Percentiles rank a stretch among this genome's conserved stretches.
phyloP scores from a whole-genome alignment of 768 basidiomycete species.

The Tulasnella calospora region DNA sequence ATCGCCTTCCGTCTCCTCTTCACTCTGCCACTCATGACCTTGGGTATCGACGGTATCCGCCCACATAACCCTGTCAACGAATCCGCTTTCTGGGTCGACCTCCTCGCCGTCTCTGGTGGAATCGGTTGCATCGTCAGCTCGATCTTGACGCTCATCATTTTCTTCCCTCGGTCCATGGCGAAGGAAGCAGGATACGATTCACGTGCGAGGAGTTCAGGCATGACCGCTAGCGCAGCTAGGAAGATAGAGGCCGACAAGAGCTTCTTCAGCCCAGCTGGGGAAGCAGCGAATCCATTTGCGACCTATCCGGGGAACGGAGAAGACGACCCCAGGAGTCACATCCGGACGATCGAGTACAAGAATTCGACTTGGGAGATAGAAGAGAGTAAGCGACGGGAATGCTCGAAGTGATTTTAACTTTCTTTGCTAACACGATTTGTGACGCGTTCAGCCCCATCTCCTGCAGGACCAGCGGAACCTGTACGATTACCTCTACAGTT shows the following conservation, averaged over 20 bases:
- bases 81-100: slow-evolving; percentile 45
- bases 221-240: neutral
- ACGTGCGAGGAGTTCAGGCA: neutral
- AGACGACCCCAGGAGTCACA: neutral
- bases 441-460: neutral
- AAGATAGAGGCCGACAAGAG: slow-evolving; percentile 11
- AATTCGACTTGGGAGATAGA: slow-evolving; percentile 24
- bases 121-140: slow-evolving; percentile 66
- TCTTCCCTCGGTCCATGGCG: slow-evolving; percentile 76
- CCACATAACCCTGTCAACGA: slow-evolving; percentile 27
- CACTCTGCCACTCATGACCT: slow-evolving; percentile 55
- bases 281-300: slow-evolving; percentile 7
- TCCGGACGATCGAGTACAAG: slow-evolving; percentile 19
- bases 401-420: neutral
- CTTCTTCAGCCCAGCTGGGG: slow-evolving; percentile 16
- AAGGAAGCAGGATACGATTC: slow-evolving; percentile 41
- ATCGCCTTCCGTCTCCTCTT: slow-evolving; percentile 71
- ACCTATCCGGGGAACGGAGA: neutral
- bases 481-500: slow-evolving; percentile 14
- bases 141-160: slow-evolving; percentile 70
- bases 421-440: neutral
- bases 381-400: slow-evolving; percentile 1
- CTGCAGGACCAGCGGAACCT: slow-evolving; percentile 5
- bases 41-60: slow-evolving; percentile 64
- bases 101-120: slow-evolving; percentile 53